phyloP scores from a whole-genome alignment of 1,139 yeast genomes.

The Blastobotrys indianensis region DNA sequence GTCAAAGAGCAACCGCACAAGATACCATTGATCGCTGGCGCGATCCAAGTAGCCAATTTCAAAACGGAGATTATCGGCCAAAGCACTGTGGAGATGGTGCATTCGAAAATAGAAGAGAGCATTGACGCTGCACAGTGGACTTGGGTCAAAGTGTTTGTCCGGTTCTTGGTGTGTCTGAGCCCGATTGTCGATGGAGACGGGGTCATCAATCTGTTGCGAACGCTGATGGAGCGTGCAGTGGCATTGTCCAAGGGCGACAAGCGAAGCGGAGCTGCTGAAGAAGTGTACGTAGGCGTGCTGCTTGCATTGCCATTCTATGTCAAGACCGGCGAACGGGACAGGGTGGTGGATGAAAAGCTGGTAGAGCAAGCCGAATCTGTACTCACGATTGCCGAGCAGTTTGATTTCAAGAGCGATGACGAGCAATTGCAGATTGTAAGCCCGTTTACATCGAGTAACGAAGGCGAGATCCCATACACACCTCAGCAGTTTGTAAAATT shows the following conservation, averaged over 20 bases:
- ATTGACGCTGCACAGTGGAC: constrained; percentile 53
- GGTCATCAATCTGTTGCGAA: constrained; percentile 47
- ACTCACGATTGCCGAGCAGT: constrained; percentile 19
- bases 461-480: constrained; percentile 43
- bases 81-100: constrained; percentile 63
- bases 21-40: constrained; percentile 61
- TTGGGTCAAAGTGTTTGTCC: constrained; percentile 59
- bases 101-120: constrained; percentile 52
- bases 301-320: constrained; percentile 63
- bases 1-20: constrained; percentile 89
- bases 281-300: constrained; percentile 57
- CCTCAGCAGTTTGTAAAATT: constrained; percentile 48
- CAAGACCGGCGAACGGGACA: constrained; percentile 18
- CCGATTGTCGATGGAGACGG: constrained; percentile 53
- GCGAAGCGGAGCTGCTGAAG: constrained; percentile 52
- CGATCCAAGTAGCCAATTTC: constrained; percentile 63
- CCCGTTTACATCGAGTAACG: constrained; percentile 39
- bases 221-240: constrained; percentile 51
- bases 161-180: constrained; percentile 61
- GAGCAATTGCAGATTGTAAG: constrained; percentile 26
- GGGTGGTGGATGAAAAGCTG: constrained; percentile 8
- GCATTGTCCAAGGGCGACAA: constrained; percentile 42
- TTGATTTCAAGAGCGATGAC: constrained; percentile 17
- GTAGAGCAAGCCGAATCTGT: constrained; percentile 10
- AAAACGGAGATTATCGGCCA: constrained; percentile 64